A percentile compares a stretch with the other conserved stretches of the same genome.
phyloP scores from a whole-genome alignment of 1,284 basidiomycete genomes.

The Trichosporon coremiiforme region DNA sequence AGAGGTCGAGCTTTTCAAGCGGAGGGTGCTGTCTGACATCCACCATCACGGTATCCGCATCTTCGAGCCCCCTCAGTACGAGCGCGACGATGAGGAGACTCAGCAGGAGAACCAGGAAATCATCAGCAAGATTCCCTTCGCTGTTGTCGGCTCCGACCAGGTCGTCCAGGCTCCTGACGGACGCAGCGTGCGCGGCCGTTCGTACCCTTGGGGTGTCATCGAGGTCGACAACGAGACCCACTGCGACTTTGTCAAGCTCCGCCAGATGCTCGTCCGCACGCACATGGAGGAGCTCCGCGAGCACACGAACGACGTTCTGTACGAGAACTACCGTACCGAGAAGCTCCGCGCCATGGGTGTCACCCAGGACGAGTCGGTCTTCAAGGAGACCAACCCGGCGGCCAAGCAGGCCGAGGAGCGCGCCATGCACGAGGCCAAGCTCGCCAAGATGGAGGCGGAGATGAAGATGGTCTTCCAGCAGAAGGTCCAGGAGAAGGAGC shows the following conservation, averaged over 20 bases:
- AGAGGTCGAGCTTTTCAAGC: conserved; percentile 87
- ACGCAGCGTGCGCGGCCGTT: conserved; percentile 83
- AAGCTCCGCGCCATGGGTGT: conserved; percentile 95
- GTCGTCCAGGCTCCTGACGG: conserved; percentile 79
- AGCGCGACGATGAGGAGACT: conserved; percentile 96
- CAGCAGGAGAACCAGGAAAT: conserved; percentile 94
- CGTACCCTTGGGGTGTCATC: conserved; percentile 95
- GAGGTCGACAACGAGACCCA: conserved; percentile 98
- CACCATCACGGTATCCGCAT: conserved; percentile 90
- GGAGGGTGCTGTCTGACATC: conserved; percentile 85
- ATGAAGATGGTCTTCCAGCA: conserved; percentile 99
- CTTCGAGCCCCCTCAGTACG: conserved; percentile 92
- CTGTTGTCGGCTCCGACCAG: conserved; percentile 88
- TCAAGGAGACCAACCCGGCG: conserved; percentile 97
- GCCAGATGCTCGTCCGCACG: conserved; percentile 96
- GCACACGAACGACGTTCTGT: conserved; percentile 87
- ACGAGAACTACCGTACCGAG: conserved; percentile 83
- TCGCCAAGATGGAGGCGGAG: conserved; percentile 98
- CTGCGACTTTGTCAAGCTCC: conserved; percentile 96
- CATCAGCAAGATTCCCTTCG: conserved; percentile 94
- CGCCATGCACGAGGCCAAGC: conserved; percentile 86
- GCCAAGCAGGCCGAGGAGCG: conserved; percentile 94
- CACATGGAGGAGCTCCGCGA: conserved; percentile 98
- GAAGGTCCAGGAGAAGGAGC: conserved; percentile 97
- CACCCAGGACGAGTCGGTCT: conserved; percentile 90